A percentile compares a stretch with the other conserved stretches of the same genome.
Evolutionary conservation across 1,284 basidiomycete genomes (phyloP).

Genomic region (Ustilago xerochloae): DNA sequence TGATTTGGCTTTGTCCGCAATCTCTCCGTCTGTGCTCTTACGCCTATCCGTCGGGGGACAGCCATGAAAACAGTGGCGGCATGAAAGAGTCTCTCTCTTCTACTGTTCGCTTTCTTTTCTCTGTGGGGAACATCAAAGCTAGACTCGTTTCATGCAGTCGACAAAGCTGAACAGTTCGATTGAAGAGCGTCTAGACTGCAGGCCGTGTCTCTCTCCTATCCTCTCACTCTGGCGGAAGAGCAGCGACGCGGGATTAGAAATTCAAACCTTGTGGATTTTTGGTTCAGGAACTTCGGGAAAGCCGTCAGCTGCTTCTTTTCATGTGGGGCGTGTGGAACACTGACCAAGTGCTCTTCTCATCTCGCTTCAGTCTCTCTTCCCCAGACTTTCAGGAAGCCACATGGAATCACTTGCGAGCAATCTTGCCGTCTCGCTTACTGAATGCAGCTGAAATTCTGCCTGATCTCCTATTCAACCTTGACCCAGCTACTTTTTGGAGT

Average conservation of each 20-base stretch:
- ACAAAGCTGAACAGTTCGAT: neutral
- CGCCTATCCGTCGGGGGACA: no score
- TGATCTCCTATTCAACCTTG: no score
- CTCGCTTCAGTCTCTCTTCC: no score
- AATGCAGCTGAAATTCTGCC: no score
- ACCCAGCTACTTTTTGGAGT: no score
- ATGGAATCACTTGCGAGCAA: neutral
- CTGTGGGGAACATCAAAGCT: neutral
- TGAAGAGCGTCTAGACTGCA: neutral
- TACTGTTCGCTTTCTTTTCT: no score
- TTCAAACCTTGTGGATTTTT: neutral
- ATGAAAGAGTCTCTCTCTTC: no score
- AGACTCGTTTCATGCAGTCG: neutral
- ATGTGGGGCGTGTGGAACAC: neutral
- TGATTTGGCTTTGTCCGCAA: neutral
- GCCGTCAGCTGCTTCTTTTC: no score
- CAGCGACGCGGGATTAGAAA: neutral
- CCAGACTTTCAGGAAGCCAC: neutral
- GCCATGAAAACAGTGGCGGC: no score
- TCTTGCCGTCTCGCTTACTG: no score
- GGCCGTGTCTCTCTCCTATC: neutral
- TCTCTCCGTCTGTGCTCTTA: neutral
- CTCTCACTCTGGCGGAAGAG: neutral
- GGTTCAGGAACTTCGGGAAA: neutral
- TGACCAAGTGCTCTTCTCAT: neutral